phyloP scores from a whole-genome alignment of 106 monocot species.

The Agapanthus africanus region DNA sequence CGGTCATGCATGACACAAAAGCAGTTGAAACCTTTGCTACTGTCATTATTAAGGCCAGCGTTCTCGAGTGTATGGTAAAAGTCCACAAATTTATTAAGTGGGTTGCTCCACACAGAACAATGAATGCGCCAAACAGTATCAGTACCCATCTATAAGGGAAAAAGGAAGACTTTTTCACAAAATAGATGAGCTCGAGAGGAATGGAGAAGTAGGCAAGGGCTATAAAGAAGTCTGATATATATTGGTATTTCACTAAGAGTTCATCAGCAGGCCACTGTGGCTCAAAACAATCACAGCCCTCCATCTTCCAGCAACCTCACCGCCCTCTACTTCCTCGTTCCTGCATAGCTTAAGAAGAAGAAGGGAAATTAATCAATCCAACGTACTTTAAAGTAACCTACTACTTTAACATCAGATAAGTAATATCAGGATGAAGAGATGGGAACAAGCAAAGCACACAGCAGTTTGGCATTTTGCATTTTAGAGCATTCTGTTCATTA shows the following conservation, averaged over 20 bases:
- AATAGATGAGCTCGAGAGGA: conserved; percentile 86
- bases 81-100: conserved; percentile 91
- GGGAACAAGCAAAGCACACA: too few relatives aligned
- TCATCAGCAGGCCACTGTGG: conserved; percentile 65
- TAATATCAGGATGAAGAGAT: too few relatives aligned
- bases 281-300: conserved; percentile 75
- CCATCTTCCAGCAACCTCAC: conserved; percentile 44
- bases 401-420: too few relatives aligned
- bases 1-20: conserved; percentile 74
- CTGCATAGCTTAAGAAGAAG: conserved; percentile 17
- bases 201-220: conserved; percentile 94
- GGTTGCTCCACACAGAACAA: conserved; percentile 90
- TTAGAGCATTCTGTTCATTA: too few relatives aligned
- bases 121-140: conserved; percentile 85
- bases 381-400: too few relatives aligned
- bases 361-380: not conserved
- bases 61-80: conserved; percentile 54
- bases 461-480: too few relatives aligned
- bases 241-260: conserved; percentile 78
- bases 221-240: conserved; percentile 91
- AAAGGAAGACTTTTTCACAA: conserved; percentile 79
- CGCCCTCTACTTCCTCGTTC: conserved; percentile 23
- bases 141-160: conserved; percentile 91
- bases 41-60: conserved; percentile 62
- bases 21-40: conserved; percentile 73